These are phyloP conservation scores for Barnettozyma botsteinii DNA, from an alignment of 805 yeast species.

Conservation along the genomic window DNA sequence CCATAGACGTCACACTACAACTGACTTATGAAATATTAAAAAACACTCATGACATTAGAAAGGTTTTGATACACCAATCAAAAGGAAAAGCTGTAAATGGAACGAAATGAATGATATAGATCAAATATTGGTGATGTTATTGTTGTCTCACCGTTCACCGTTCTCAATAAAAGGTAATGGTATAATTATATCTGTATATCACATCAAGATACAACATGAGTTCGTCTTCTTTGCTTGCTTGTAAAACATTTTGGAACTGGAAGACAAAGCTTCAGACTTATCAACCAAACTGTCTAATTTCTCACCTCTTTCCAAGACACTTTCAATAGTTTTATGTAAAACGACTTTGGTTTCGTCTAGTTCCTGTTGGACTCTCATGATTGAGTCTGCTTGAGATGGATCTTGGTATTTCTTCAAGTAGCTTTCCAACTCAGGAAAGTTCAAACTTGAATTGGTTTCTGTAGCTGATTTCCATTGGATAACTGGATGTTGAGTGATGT, in stretches of 20 bases:
- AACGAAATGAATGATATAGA: too few species aligned
- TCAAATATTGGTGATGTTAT: too few species aligned
- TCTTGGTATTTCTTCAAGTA: constrained; percentile 87
- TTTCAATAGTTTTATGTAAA: constrained; percentile 90
- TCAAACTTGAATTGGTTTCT: constrained; percentile 40
- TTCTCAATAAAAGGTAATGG: too few species aligned
- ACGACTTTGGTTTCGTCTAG: constrained; percentile 96
- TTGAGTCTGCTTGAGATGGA: constrained; percentile 94
- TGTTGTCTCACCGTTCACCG: too few species aligned
- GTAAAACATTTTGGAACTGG: constrained; percentile 88
- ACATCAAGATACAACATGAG: constrained; percentile 76
- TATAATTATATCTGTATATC: neutral
- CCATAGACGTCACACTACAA: too few species aligned
- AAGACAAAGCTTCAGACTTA: constrained; percentile 87
- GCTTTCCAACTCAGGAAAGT: constrained; percentile 54
- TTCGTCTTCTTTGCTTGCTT: constrained; percentile 95
- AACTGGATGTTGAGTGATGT: constrained; percentile 74
- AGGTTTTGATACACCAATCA: neutral
- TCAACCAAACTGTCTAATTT: constrained; percentile 90
- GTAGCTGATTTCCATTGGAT: constrained; percentile 55
- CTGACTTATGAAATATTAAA: too few species aligned
- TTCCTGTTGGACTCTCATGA: constrained; percentile 96
- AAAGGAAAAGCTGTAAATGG: too few species aligned
- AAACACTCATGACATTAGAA: constrained; percentile 1
- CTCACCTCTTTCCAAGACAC: constrained; percentile 93